Evolutionary conservation across 2,329 filamentous ascomycete species (phyloP).

Genomic region (Bisporella sp.): DNA sequence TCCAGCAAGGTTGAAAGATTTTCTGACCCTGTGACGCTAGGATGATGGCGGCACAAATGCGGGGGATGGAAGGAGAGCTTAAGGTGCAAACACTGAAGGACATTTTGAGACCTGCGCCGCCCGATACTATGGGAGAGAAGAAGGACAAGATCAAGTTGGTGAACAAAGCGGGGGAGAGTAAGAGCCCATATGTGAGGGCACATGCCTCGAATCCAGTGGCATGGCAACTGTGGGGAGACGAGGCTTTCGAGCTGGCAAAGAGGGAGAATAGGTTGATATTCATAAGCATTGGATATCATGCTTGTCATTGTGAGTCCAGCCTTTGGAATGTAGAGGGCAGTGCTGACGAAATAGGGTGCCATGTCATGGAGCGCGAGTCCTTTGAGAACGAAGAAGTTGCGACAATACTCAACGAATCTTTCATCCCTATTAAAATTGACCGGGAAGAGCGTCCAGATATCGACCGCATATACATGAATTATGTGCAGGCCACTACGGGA

Average conservation of each 20-base stretch:
- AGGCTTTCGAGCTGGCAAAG: conserved; percentile 70
- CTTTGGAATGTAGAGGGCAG: background rate
- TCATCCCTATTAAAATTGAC: conserved; percentile 89
- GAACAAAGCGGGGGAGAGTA: conserved; percentile 54
- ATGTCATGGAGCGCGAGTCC: conserved; percentile 88
- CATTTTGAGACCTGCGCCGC: background rate
- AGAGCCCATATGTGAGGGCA: conserved; percentile 62
- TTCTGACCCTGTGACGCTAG: no score
- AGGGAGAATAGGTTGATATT: conserved; percentile 84
- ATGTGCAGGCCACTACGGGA: conserved; percentile 86
- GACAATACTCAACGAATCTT: conserved; percentile 72
- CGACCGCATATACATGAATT: conserved; percentile 97
- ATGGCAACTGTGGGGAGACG: conserved; percentile 84
- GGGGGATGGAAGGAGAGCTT: conserved; percentile 11
- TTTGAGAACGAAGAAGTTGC: conserved; percentile 82
- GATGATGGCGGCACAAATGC: conserved; percentile 24
- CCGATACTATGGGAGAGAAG: conserved; percentile 6
- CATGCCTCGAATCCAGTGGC: conserved; percentile 77
- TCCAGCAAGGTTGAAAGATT: no score
- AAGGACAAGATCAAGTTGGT: conserved; percentile 28
- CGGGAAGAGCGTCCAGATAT: conserved; percentile 90
- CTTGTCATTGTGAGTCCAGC: conserved; percentile 74
- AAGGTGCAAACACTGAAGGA: conserved; percentile 20
- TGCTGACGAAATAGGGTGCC: conserved; percentile 51
- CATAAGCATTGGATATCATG: conserved; percentile 88